Evolutionary conservation across 2,329 filamentous ascomycete species (phyloP), one percentile per base, ranked within the genome.

Genomic region (Sphaerulina musiva): DNA sequence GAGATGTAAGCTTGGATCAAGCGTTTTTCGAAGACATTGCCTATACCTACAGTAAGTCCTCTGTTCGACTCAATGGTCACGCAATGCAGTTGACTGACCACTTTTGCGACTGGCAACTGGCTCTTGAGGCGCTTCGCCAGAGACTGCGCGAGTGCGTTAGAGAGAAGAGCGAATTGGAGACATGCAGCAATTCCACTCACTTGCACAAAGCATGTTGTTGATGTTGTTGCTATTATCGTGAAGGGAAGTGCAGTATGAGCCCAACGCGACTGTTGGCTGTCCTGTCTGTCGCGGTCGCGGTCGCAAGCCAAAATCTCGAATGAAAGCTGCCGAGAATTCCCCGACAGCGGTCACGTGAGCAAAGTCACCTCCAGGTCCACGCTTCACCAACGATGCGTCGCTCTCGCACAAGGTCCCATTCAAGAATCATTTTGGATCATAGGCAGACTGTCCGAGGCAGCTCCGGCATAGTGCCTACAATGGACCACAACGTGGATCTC

Each of bases 101-200:
- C 89, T 95, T 77, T 96, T 95, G 73, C 87, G 86, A 69, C 93
- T 98, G 68, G 90, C 88, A 63, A 97, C 92, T 53, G 93, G 91
- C 74, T 90, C 86, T 76, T 95, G 87, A 62, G 93, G 92, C 76
- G 89, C 85, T 81, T 96, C 92, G 75, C 93, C 93, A 59, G 93
- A 98, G 73, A 98, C 92, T 95, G 68, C 52, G 57, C 57, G 63
- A 57, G 58, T 64, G 60, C 45, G 59, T 58, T 47, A 54, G 51
- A 29, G 51, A 29, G 12, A 17, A n/a, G 7, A 32, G 39, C 10
- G 32, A 12, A 40, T 34, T 10, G 11, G 23, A 23, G 23, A 4
- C 9, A 2, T 3, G 12, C 12, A 31, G 2, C 9, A 38, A 10
- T 3, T 12, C 17, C 4, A 66, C 69, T 60, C 54, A 72, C 69